These are phyloP conservation scores for Lentinula raphanica DNA, from an alignment of 768 basidiomycete species.

Conservation along the genomic window DNA sequence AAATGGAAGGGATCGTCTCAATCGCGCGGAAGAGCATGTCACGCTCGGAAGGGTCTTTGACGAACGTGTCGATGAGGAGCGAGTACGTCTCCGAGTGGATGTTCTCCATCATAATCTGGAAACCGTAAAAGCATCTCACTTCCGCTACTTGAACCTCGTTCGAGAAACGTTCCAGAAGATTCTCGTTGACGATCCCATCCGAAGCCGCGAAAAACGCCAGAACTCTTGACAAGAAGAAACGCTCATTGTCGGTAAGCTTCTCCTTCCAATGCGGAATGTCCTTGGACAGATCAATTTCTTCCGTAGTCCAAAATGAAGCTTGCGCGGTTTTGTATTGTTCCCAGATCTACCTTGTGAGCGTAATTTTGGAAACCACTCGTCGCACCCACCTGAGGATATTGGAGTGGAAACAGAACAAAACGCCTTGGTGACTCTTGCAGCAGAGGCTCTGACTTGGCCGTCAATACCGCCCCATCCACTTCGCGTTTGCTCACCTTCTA, in stretches of 20 bases:
- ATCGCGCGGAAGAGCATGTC: not conserved
- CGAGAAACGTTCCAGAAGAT: slow-evolving; percentile 71
- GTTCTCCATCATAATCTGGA: slow-evolving; percentile 85
- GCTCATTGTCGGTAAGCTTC: slow-evolving; percentile 61
- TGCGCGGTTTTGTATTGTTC: slow-evolving; percentile 44
- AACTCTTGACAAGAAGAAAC: slow-evolving; percentile 35
- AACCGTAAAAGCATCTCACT: slow-evolving; percentile 76
- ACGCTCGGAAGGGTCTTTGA: not conserved
- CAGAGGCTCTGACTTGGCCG: no score
- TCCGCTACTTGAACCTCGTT: slow-evolving; percentile 71
- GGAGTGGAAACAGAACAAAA: slow-evolving; percentile 22
- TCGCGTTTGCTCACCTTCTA: no score
- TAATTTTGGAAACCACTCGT: not conserved
- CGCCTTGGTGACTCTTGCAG: not conserved
- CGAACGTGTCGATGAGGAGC: slow-evolving; percentile 51
- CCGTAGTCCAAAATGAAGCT: no score
- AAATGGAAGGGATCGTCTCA: slow-evolving; percentile 45
- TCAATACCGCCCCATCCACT: no score
- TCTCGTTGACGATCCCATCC: slow-evolving; percentile 78
- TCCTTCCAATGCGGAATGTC: slow-evolving; percentile 66
- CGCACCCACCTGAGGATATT: slow-evolving; percentile 4
- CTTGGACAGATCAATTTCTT: slow-evolving; percentile 69
- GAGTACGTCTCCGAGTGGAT: no score
- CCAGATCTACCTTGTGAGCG: slow-evolving; percentile 50
- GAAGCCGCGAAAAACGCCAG: slow-evolving; percentile 79